Conservation (phyloP, 2,329 filamentous ascomycete genomes). For the Rosellinia necatrix region DNA sequence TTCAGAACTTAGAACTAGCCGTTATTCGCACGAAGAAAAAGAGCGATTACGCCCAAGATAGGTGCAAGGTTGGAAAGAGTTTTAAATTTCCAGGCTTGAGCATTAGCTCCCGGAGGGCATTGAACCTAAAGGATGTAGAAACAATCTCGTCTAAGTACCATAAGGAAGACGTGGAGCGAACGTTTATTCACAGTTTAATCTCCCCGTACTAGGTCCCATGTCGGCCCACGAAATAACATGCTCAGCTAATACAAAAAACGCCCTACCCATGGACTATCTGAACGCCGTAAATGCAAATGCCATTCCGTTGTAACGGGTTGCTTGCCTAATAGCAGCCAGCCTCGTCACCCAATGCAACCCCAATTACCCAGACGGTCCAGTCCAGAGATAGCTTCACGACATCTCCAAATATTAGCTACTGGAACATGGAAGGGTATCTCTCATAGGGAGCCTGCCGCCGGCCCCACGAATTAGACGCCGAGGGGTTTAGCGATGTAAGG, state of each 20-base stretch:
- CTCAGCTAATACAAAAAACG: constrained; percentile 14
- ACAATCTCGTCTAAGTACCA: background rate
- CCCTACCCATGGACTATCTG: constrained; percentile 21
- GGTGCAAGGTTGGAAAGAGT: too few species aligned
- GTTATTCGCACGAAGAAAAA: too few species aligned
- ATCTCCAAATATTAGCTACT: constrained; percentile 22
- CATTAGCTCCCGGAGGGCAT: background rate
- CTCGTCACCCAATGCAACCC: background rate
- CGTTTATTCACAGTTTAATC: background rate
- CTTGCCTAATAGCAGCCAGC: background rate
- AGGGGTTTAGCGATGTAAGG: constrained; percentile 24
- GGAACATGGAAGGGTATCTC: constrained; percentile 44
- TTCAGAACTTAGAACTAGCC: too few species aligned
- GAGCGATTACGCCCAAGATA: too few species aligned
- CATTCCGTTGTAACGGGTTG: background rate
- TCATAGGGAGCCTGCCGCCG: constrained; percentile 34
- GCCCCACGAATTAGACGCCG: constrained; percentile 29
- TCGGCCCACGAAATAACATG: constrained; percentile 6
- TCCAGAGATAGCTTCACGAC: background rate
- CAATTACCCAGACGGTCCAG: background rate
- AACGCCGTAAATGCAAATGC: constrained; percentile 34
- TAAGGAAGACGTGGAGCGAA: constrained; percentile 16
- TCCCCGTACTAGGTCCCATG: background rate
- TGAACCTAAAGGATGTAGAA: background rate
- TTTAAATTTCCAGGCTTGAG: background rate